These are phyloP conservation scores for Datura wrightii DNA, from an alignment of 257 asterid species.

Conservation along the genomic window DNA sequence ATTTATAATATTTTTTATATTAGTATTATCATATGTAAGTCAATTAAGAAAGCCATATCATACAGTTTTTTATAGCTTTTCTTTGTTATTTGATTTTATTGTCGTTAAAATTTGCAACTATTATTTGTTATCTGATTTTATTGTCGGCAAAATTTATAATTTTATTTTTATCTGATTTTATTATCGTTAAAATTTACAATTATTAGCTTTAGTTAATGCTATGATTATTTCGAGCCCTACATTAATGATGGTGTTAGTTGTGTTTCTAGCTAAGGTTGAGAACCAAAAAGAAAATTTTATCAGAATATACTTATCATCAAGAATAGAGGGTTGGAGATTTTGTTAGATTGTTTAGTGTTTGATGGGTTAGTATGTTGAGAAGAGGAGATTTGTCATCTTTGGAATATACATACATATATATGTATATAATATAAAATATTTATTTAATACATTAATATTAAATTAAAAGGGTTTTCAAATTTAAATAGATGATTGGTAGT, in stretches of 20 bases:
- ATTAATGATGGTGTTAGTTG: neutral
- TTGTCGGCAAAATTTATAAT: no score
- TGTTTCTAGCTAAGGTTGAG: neutral
- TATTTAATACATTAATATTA: neutral
- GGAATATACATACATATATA: neutral
- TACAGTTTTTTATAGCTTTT: no score
- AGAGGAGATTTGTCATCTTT: neutral
- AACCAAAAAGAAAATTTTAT: neutral
- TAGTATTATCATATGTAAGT: no score
- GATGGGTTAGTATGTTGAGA: neutral
- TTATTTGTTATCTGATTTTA: no score
- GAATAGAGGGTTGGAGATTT: neutral
- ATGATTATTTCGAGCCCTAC: no score
- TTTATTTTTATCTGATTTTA: no score
- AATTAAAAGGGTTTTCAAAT: neutral
- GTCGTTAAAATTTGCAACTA: no score
- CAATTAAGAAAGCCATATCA: no score
- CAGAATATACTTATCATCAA: conserved; percentile 1
- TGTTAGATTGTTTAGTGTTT: neutral
- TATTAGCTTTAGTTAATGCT: no score
- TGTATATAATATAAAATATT: neutral
- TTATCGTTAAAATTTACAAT: no score
- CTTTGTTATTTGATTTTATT: no score
- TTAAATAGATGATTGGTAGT: neutral
- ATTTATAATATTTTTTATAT: no score